A percentile compares a stretch with the other conserved stretches of the same genome.
Conservation (phyloP, 2,329 filamentous ascomycete genomes). For the Aspergillus floridensis region DNA sequence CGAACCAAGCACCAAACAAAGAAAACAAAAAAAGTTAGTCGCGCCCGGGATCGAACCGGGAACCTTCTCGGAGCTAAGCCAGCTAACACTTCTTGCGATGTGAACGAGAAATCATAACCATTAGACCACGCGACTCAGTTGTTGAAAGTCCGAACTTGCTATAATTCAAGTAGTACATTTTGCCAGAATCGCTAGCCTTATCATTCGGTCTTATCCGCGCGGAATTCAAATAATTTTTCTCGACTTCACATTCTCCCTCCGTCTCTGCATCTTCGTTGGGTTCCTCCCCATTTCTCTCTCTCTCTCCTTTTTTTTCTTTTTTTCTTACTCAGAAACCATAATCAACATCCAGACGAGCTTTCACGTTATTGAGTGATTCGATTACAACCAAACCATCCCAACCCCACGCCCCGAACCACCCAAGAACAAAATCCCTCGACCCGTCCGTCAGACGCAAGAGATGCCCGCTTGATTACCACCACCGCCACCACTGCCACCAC, state of each 20-base stretch:
- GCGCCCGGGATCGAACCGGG: slow-evolving; percentile 26
- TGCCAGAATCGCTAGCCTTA: neutral
- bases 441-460: neutral
- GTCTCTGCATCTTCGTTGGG: neutral
- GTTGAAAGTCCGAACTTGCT: neutral
- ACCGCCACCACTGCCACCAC: neutral
- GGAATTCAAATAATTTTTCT: neutral
- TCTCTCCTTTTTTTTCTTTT: too few species aligned
- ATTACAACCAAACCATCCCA: neutral
- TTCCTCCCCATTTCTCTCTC: too few species aligned
- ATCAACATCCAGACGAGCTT: too few species aligned
- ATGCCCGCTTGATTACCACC: neutral
- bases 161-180: neutral
- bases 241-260: neutral
- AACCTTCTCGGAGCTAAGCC: slow-evolving; percentile 13
- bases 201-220: neutral
- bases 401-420: neutral
- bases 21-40: slow-evolving; percentile 12
- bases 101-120: slow-evolving; percentile 26
- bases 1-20: neutral
- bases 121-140: slow-evolving; percentile 22
- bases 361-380: too few species aligned
- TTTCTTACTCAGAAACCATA: too few species aligned
- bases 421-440: neutral
- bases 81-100: slow-evolving; percentile 5